Evolutionary conservation across 345 rosid species (phyloP).

Genomic region (Citrus australasica): DNA sequence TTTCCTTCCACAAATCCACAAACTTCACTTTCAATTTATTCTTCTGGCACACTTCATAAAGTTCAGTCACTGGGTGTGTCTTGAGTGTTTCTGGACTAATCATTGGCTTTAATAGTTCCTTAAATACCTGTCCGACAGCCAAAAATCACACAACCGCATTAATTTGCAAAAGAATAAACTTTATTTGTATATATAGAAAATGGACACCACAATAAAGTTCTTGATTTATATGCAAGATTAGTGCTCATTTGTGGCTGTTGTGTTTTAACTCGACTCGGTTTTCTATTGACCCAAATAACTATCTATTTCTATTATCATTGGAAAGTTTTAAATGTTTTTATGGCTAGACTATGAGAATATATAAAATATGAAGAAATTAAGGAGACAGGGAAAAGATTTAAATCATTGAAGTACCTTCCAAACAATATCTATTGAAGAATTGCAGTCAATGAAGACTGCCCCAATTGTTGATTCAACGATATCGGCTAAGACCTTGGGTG

Average conservation of each 20-base stretch:
- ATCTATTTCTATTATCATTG: not conserved
- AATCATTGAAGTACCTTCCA: slow-evolving; percentile 40
- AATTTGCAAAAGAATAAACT: too few relatives aligned
- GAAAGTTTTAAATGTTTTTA: not conserved
- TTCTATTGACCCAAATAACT: too few relatives aligned
- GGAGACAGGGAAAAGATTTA: not conserved
- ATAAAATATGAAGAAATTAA: not conserved
- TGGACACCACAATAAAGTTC: too few relatives aligned
- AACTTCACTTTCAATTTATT: slow-evolving; percentile 39
- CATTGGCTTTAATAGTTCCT: slow-evolving; percentile 53
- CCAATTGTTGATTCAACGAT: slow-evolving; percentile 59
- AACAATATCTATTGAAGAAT: slow-evolving; percentile 29
- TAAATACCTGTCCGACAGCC: slow-evolving; percentile 35
- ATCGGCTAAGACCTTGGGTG: slow-evolving; percentile 59
- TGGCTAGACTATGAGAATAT: too few relatives aligned
- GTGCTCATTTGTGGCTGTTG: too few relatives aligned
- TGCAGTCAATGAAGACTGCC: slow-evolving; percentile 47
- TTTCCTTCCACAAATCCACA: slow-evolving; percentile 43
- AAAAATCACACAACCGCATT: too few relatives aligned
- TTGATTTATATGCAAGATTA: too few relatives aligned
- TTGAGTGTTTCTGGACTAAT: slow-evolving; percentile 31
- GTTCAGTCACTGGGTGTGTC: slow-evolving; percentile 45
- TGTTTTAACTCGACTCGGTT: too few relatives aligned
- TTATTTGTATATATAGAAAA: too few relatives aligned
- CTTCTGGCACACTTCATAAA: slow-evolving; percentile 60